Conservation (phyloP, 2,329 filamentous ascomycete genomes). For the Alternaria ethzedia region DNA sequence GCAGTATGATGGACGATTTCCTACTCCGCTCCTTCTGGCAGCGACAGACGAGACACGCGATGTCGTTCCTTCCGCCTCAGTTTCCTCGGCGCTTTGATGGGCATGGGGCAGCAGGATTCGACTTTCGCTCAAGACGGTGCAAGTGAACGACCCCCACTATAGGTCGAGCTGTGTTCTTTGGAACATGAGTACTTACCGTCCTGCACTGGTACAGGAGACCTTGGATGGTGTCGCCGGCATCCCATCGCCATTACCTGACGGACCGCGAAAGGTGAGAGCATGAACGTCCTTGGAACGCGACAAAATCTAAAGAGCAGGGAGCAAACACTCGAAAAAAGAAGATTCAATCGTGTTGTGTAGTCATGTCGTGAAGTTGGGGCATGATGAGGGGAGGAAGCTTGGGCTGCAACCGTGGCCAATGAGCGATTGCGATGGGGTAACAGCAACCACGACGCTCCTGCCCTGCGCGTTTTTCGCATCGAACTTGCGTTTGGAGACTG, state of each 20-base stretch:
- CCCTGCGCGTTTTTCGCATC: neutral
- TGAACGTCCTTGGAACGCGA: neutral
- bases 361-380: constrained; percentile 10
- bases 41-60: neutral
- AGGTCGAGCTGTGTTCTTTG: neutral
- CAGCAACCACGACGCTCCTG: constrained; percentile 11
- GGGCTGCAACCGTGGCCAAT: constrained; percentile 14
- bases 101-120: neutral
- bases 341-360: neutral
- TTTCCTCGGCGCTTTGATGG: neutral
- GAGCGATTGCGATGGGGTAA: constrained; percentile 20
- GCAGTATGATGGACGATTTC: neutral
- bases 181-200: neutral
- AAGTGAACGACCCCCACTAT: neutral
- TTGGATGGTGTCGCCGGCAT: neutral
- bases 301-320: neutral
- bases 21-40: neutral
- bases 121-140: neutral
- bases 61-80: neutral
- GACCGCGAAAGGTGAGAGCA: neutral
- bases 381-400: constrained; percentile 19
- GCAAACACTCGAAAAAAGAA: neutral
- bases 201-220: neutral
- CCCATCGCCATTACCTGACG: neutral
- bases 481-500: neutral